Evolutionary conservation across 768 basidiomycete species (phyloP), one percentile per base, ranked within the genome.

Genomic region (Tephrocybe sp.): DNA sequence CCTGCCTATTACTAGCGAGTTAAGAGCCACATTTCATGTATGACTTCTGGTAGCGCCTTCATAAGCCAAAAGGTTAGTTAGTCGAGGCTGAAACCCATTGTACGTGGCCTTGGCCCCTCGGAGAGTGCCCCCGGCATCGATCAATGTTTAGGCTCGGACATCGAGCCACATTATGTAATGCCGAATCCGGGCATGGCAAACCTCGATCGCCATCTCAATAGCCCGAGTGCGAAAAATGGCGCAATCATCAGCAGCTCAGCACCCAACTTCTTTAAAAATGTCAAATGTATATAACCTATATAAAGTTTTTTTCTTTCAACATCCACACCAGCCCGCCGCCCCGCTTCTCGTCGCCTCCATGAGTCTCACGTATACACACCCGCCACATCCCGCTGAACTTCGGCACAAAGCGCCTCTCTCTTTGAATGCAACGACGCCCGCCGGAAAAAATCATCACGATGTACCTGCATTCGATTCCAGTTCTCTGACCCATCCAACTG

Each of bases 381-480:
- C 72, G 4, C 67, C 70, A 45, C 70, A 70, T 57, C 64, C 58
- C 8, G 37, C 44, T 22, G 42, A 51, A 16, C 46, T 57, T 25
- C 46, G 18, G 23, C 45, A 42, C 24, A 37, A 27, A 16, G 42
- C 43, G 10, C 23, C 41, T 25, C 21, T 19, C 2, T 52, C 53
- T 19, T 30, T 42, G 25, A 34, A 30, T 27, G 27, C 33, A 24
- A 21, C n/a, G n/a, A n/a, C 39, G 25, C 34, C 57, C 15, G 24
- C 45, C n/a, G 45, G 62, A 23, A 66, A 69, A 18, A 72, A 84
- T 54, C 84, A 82, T 15, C 86, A 86, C 57, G 57, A 67, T 16
- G 52, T 80, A 3, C 86, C 86, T 5, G 64, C 62, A 2, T 86
- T 86, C 58, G 68, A 71, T 51, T 57, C 64, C 5, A 56, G 61